Evolutionary conservation across 306 rosid species (phyloP), one percentile per base, ranked within the genome.

Genomic region (Senna siamea): DNA sequence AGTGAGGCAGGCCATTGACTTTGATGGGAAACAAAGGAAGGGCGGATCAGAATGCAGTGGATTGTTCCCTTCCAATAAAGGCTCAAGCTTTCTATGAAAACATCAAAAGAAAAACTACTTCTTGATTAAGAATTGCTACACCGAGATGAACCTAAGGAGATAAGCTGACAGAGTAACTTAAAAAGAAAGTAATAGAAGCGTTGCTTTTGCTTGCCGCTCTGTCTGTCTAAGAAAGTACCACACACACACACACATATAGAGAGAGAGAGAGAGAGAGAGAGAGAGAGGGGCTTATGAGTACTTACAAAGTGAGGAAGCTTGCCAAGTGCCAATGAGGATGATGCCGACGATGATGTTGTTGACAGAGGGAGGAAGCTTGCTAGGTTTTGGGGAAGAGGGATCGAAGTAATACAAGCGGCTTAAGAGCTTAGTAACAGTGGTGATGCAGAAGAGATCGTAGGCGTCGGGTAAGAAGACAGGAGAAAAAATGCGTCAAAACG

Each of bases 391-490:
- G 4, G 46, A 9, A 12, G 0, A 0, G 1, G 88, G 83, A 40
- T 81, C 12, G 50, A 63, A 84, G 74, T 87, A 87, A 32, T 84
- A 87, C 23, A 87, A 80, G 17, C 86, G 83, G 5, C 88, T 86
- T 10, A 84, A 73, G 52, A 87, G 85, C 34, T 87, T 87, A 0
- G 90, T 64, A 32, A 81, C 69, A 2, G 88, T 51, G 40, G 90
- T 44, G 75, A 83, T 87, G 67, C 85, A 79, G 18, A 87, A 87
- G 6, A 81, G 88, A 55, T 87, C 88, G 13, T 81, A 84, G 34
- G 90, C 90, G 2, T 87, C 88, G 6, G 90, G 81, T 58, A 84
- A 87, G 69, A 87, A 87, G 10, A n/a, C n/a, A n/a, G n/a, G n/a
- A n/a, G n/a, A n/a, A n/a, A n/a, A n/a, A n/a, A n/a, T n/a, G n/a